Evolutionary conservation across 768 basidiomycete species (phyloP).

Genomic region (Glaciozyma antarctica): DNA sequence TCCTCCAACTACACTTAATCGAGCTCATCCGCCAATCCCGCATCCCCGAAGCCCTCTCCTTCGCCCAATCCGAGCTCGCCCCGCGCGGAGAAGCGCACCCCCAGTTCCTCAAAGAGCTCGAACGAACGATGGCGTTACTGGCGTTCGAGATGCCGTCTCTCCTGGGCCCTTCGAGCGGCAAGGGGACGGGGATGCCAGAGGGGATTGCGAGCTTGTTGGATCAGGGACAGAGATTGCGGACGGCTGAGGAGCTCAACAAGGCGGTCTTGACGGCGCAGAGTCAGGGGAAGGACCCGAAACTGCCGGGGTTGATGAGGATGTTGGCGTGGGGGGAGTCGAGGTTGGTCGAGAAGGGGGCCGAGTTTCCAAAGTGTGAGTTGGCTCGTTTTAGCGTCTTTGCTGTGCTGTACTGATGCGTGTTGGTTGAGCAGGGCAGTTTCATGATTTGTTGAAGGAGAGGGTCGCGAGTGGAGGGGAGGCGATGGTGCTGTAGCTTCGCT

Average conservation of each 20-base stretch:
- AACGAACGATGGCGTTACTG: conserved; percentile 87
- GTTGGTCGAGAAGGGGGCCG: conserved; percentile 18
- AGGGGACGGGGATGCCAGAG: conserved; percentile 43
- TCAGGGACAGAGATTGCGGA: conserved; percentile 79
- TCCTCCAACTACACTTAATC: conserved; percentile 91
- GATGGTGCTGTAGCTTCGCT: not conserved
- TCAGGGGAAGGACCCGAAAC: conserved; percentile 85
- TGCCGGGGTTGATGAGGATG: conserved; percentile 69
- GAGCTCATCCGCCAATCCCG: conserved; percentile 80
- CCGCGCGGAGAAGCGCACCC: conserved; percentile 91
- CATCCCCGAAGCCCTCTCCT: conserved; percentile 68
- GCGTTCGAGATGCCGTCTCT: conserved; percentile 43
- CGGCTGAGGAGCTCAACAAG: conserved; percentile 91
- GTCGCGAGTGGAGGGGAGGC: not conserved
- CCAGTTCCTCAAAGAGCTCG: conserved; percentile 81
- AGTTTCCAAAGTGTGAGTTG: conserved; percentile 22
- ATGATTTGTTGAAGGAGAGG: not conserved
- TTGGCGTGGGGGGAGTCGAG: conserved; percentile 73
- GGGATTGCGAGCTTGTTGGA: conserved; percentile 70
- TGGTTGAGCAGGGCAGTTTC: not conserved
- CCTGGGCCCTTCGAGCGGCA: not conserved
- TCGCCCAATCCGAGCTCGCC: conserved; percentile 88
- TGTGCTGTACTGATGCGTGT: not conserved
- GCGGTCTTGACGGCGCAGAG: conserved; percentile 86
- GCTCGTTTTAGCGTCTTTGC: not conserved